A percentile compares a stretch with the other conserved stretches of the same genome.
Evolutionary conservation across 257 asterid genomes (phyloP).

Genomic region (Przewalskia tangutica): DNA sequence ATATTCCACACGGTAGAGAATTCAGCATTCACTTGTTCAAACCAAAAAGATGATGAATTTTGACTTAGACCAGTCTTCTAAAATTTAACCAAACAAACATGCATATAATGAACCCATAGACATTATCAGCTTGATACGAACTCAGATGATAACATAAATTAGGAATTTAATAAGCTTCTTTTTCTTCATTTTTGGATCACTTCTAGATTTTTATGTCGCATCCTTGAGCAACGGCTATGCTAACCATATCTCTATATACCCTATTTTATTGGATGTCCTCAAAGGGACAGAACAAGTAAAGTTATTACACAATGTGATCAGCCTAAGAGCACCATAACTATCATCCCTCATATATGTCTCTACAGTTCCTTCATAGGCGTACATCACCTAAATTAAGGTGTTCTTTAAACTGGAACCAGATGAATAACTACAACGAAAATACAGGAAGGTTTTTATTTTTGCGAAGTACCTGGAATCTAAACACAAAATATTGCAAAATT

Average conservation of each 20-base stretch:
- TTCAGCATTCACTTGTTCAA: not conserved
- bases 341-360: not conserved
- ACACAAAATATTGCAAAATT: slow-evolving; percentile 14
- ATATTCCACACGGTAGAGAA: not conserved
- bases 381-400: not conserved
- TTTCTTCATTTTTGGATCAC: not conserved
- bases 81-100: too few relatives aligned
- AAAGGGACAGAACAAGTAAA: not conserved
- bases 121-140: not conserved
- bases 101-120: too few relatives aligned
- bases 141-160: not conserved
- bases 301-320: not conserved
- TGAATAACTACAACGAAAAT: not conserved
- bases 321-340: not conserved
- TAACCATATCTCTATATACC: not conserved
- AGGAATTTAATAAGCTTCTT: not conserved
- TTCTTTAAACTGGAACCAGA: not conserved
- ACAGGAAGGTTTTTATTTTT: not conserved
- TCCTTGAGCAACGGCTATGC: not conserved
- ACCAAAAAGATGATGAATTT: too few relatives aligned
- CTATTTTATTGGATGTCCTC: not conserved
- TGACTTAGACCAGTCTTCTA: too few relatives aligned
- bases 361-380: not conserved
- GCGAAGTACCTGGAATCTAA: slow-evolving; percentile 55
- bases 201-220: not conserved